These are phyloP conservation scores for Coemansia sp. DNA, from an alignment of 192 early-diverging fungal genomes.

Conservation along the genomic window DNA sequence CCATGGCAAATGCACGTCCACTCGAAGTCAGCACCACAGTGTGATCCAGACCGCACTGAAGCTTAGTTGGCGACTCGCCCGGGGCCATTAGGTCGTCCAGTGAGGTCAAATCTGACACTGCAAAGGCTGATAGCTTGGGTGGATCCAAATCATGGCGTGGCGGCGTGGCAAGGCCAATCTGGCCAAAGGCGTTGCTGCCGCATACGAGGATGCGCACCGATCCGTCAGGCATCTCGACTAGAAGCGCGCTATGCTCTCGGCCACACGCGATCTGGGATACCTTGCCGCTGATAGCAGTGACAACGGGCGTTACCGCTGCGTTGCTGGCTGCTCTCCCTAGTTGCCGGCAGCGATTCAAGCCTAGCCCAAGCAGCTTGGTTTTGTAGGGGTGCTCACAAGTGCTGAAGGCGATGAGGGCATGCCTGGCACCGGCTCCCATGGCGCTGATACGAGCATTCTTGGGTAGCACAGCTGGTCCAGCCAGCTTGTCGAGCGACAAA, in stretches of 20 bases:
- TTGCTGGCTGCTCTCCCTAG: conserved; percentile 29
- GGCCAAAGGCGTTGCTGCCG: conserved; percentile 69
- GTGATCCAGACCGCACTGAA: conserved; percentile 71
- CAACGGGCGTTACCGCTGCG: neutral
- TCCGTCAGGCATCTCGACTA: conserved; percentile 20
- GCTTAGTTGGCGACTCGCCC: conserved; percentile 45
- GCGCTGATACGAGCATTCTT: conserved; percentile 16
- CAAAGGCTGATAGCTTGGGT: neutral
- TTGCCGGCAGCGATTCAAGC: conserved; percentile 56
- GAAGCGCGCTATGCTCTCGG: conserved; percentile 66
- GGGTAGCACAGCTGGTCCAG: neutral
- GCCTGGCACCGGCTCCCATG: conserved; percentile 40
- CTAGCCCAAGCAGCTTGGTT: conserved; percentile 48
- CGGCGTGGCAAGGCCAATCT: conserved; percentile 55
- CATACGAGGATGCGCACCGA: conserved; percentile 48
- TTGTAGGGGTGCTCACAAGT: conserved; percentile 7
- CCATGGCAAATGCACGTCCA: conserved; percentile 63
- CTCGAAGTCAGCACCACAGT: conserved; percentile 60
- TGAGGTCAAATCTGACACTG: conserved; percentile 15
- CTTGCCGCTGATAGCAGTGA: conserved; percentile 27
- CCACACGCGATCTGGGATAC: conserved; percentile 57
- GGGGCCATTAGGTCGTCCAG: conserved; percentile 20
- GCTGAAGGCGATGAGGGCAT: conserved; percentile 29
- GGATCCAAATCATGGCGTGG: conserved; percentile 27
- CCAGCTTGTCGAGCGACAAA: conserved; percentile 14